Percentiles rank a stretch among this genome's conserved stretches.
phyloP scores from a whole-genome alignment of 2,329 filamentous ascomycete species.

The Exophiala mesophila region DNA sequence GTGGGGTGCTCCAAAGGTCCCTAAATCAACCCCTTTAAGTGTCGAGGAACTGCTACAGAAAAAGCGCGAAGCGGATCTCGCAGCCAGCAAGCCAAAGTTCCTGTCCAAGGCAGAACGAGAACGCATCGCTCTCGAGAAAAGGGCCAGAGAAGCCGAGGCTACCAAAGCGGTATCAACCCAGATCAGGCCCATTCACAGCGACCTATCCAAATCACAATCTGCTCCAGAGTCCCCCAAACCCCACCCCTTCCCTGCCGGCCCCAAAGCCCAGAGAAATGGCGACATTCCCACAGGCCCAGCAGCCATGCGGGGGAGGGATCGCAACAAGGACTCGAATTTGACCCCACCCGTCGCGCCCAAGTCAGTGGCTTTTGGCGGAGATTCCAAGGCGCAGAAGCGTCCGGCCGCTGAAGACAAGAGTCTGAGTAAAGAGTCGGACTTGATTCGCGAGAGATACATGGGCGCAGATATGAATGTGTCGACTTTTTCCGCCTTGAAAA shows the following conservation, averaged over 20 bases:
- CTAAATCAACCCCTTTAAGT: conserved; percentile 58
- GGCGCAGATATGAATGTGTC: conserved; percentile 81
- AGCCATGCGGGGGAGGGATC: conserved; percentile 41
- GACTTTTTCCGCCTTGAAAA: conserved; percentile 93
- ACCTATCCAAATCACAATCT: conserved; percentile 5
- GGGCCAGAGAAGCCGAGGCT: conserved; percentile 65
- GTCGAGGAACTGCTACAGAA: conserved; percentile 80
- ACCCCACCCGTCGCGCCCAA: conserved; percentile 46
- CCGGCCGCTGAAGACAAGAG: conserved; percentile 43
- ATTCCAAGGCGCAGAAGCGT: conserved; percentile 41
- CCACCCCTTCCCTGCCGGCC: conserved; percentile 61
- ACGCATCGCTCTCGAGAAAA: conserved; percentile 71
- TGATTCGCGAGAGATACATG: conserved; percentile 81
- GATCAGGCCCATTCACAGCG: conserved; percentile 6
- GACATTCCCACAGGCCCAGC: conserved; percentile 47
- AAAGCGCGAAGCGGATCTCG: conserved; percentile 80
- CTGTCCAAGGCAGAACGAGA: conserved; percentile 79
- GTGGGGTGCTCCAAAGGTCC: conserved; percentile 41
- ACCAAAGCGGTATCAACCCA: conserved; percentile 5
- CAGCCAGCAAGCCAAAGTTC: conserved; percentile 82
- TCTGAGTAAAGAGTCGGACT: conserved; percentile 65
- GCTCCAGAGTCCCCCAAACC: conserved; percentile 3
- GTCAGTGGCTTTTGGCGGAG: conserved; percentile 33
- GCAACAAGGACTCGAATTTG: conserved; percentile 50
- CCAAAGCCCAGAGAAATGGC: conserved; percentile 58